Percentiles rank a stretch among this genome's conserved stretches.
Evolutionary conservation across 1,284 basidiomycete genomes (phyloP).

Genomic region (Waitea zeae): DNA sequence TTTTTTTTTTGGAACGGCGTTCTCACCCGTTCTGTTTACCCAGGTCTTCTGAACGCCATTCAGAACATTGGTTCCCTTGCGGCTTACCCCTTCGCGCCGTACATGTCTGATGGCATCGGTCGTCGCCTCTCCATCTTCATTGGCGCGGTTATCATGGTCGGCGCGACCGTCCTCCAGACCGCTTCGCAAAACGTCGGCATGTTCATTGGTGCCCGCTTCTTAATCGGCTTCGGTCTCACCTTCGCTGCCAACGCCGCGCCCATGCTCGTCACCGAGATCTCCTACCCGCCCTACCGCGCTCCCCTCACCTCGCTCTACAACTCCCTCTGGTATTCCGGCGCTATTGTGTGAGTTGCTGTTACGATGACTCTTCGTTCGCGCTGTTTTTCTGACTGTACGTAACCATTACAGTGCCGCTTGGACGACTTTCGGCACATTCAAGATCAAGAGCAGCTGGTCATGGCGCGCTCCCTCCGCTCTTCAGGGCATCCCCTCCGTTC

Average conservation of each 20-base stretch:
- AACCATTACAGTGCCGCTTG: conserved; percentile 15
- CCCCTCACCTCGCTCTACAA: conserved; percentile 36
- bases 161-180: conserved; percentile 13
- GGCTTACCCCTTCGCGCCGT: conserved; percentile 10
- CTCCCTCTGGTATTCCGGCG: conserved; percentile 25
- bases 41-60: too few relatives aligned
- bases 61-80: conserved; percentile 9
- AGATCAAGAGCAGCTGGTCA: conserved; percentile 39
- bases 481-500: conserved; percentile 32
- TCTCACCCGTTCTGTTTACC: too few relatives aligned
- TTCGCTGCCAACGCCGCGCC: conserved; percentile 33
- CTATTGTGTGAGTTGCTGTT: too few relatives aligned
- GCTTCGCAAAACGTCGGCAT: conserved; percentile 13
- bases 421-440: conserved; percentile 42
- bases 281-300: conserved; percentile 33
- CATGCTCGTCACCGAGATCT: conserved; percentile 33
- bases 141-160: conserved; percentile 13
- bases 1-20: too few relatives aligned
- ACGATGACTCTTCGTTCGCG: too few relatives aligned
- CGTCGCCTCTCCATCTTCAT: conserved; percentile 5
- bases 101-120: background rate
- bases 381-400: too few relatives aligned
- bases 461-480: conserved; percentile 46
- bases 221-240: conserved; percentile 36
- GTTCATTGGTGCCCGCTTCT: conserved; percentile 17